Base-by-base conservation (phyloP, 148 eudicot genomes). In the Diospyros kaki region DNA sequence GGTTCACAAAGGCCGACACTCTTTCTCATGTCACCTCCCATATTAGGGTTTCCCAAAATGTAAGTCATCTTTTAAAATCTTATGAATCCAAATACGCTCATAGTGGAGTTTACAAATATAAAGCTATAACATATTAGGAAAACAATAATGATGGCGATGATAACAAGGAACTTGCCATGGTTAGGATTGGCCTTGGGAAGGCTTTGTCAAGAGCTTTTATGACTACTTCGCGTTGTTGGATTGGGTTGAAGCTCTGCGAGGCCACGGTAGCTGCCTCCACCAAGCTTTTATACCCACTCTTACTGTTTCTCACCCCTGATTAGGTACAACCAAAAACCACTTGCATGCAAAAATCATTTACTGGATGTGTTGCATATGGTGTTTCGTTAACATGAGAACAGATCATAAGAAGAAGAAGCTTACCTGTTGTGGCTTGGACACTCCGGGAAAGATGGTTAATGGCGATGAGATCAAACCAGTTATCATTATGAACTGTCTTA, bases 241-340 rank as follows among this genome's bases (percentile, higher is more conserved):
- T 51, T 4, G 87, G 74, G 59, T 78, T 76, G 70, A 80, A 88
- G 70, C 75, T 79, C 53, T 53, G 42, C 10, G 74, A 78, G 48
- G 82, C 81, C 60, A 65, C 81, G 50, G 72, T 83, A 61, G 90
- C 81, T 10, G 84, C 77, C 75, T 87, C 91, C 84, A 90, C 80
- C 45, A 90, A 76, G 43, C 97, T 91, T 38, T 82, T 90, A 63
- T 87, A 93, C 4, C 95, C 95, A 1, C 68, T 76, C 77, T 79
- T 84, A 56, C 70, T 68, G 68, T 74, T 81, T 64, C 58, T 75
- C 38, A 84, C 46, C 77, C 93, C 97, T 93, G 71, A 1, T 68
- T 64, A 53, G 5, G 5, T 12, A 43, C 39, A 17, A 43, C 44
- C 7, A 54, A 18, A 42, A 58, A 58, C n/a, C 4, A 58, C 6